Evolutionary conservation across 1,139 yeast species (phyloP), one percentile per base, ranked within the genome.

Genomic region (Meyerozyma sp.): DNA sequence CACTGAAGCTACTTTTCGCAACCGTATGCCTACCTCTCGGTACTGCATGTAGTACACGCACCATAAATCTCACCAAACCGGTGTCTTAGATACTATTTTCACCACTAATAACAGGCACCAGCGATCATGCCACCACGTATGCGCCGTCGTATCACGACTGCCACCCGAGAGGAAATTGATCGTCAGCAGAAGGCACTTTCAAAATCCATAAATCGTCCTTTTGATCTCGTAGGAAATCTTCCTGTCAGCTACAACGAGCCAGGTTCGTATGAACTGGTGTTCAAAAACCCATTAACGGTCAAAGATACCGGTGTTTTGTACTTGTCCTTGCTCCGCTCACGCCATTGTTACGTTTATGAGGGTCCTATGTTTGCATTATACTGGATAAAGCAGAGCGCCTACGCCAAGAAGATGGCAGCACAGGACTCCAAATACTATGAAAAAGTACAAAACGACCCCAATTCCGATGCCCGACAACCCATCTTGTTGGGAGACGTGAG

Each of bases 231-330:
- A 3, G 78, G 83, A 36, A 82, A 79, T 2, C 65, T 89, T n/a
- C 96, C 96, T 0, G 75, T 88, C 6, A 80, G 93, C 0, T 68
- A 66, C 43, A 77, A 73, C 26, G 61, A 64, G 10, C 87, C 93
- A 0, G 73, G 70, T 1, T 62, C 62, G 45, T 68, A 65, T 53
- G 73, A 68, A 46, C 69, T 73, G 10, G 71, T 78, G 3, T 65
- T 89, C 30, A 77, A 78, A 39, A 78, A 79, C 46, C 88, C 95
- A 2, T 65, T 89, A 32, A 76, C 88, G 0, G 73, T 85, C 4
- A 80, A 80, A 54, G 96, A 89, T 54, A 75, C 89, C 35, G 89
- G 85, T 0, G 85, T 83, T 0, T 58, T 84, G 25, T 84, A 84
- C 52, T 75, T 83, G 41, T 84, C 97, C 1, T 62, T 91, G 44